These are phyloP conservation scores for Candida michaelii DNA, from an alignment of 805 yeast species.

Conservation along the genomic window DNA sequence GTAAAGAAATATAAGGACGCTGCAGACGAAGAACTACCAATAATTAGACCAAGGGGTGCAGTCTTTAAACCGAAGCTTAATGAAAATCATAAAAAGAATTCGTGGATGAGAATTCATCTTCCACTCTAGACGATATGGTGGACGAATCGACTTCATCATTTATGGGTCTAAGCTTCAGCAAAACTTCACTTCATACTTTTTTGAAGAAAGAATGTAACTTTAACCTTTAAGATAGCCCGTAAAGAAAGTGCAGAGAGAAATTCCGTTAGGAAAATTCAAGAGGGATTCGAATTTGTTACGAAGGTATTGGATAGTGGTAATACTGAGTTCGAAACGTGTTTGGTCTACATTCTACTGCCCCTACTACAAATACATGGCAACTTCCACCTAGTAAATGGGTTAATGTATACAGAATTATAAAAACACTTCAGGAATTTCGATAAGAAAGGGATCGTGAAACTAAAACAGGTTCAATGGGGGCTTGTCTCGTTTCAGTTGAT, in stretches of 20 bases:
- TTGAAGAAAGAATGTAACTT: constrained; percentile 11
- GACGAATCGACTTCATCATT: constrained; percentile 3
- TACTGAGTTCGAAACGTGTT: no score
- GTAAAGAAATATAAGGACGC: constrained; percentile 12
- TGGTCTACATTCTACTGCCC: no score
- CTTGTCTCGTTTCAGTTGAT: no score
- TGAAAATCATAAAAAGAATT: constrained; percentile 9
- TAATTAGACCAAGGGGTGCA: constrained; percentile 9
- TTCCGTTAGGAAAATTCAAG: no score
- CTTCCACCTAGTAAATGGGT: no score
- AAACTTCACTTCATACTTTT: constrained; percentile 8
- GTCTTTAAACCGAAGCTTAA: constrained; percentile 9
- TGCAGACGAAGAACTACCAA: constrained; percentile 4
- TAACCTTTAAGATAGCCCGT: constrained; percentile 1
- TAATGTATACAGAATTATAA: no score
- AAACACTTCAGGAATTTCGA: no score
- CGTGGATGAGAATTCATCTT: constrained; percentile 11
- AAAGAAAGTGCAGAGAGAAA: constrained; percentile 11
- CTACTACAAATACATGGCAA: no score
- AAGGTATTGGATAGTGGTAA: constrained; percentile 5
- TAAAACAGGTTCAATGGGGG: no score
- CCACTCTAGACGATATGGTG: constrained; percentile 12
- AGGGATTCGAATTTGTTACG: constrained; percentile 8
- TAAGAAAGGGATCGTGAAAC: no score
- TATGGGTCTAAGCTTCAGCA: constrained; percentile 10